Percentiles rank a stretch among this genome's conserved stretches.
These are phyloP conservation scores for Ciborinia camelliae DNA, from an alignment of 2,329 filamentous ascomycete genomes.

Conservation along the genomic window DNA sequence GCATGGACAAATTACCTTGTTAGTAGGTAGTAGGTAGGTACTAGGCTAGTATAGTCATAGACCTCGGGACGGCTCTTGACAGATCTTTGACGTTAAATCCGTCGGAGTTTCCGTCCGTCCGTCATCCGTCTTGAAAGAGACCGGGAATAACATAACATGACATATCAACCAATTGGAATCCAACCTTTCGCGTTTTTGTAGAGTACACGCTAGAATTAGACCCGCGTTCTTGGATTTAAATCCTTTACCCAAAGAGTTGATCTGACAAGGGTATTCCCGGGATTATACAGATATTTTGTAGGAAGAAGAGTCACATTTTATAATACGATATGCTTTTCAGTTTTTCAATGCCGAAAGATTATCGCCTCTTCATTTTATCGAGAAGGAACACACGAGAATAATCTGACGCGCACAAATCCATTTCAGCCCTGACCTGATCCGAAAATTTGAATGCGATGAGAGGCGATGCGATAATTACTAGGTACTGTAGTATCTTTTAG, in stretches of 20 bases:
- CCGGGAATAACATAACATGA: not conserved
- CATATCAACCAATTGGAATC: not conserved
- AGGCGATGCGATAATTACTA: no score
- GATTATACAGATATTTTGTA: not conserved
- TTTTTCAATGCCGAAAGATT: slow-evolving; percentile 19
- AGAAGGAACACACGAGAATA: not conserved
- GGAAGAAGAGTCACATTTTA: slow-evolving; percentile 12
- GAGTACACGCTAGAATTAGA: slow-evolving; percentile 13
- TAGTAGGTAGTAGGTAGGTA: no score
- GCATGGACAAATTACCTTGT: not conserved
- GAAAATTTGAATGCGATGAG: not conserved
- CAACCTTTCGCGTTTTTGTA: not conserved
- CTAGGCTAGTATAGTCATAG: no score
- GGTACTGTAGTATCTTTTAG: no score
- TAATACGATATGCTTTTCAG: not conserved
- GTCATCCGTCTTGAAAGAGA: not conserved
- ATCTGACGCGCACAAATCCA: not conserved
- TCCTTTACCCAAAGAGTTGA: not conserved
- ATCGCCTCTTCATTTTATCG: not conserved
- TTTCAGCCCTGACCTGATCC: not conserved
- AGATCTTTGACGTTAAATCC: no score
- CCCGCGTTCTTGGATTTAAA: not conserved
- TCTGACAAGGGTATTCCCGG: not conserved
- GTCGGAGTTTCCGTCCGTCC: not conserved
- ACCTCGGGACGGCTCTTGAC: no score